Evolutionary conservation across 768 basidiomycete genomes (phyloP).

Genomic region (Tulasnella sp.): DNA sequence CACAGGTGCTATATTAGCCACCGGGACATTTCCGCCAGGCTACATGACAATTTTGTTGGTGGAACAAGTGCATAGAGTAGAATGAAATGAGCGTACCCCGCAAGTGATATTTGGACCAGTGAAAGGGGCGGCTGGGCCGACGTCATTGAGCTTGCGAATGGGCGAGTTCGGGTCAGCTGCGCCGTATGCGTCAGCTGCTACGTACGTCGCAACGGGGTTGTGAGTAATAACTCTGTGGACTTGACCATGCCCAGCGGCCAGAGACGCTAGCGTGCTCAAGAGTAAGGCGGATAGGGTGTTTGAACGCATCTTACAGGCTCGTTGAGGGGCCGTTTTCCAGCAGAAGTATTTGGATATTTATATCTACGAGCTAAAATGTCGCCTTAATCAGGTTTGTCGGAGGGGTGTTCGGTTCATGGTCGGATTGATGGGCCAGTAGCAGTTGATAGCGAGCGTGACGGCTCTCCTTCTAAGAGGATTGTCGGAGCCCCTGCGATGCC

Average conservation of each 20-base stretch:
- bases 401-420: not conserved
- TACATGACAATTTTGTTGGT: not conserved
- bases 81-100: not conserved
- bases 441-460: not conserved
- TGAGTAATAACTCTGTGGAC: conserved; percentile 19
- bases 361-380: not conserved
- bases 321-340: not conserved
- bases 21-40: conserved; percentile 21
- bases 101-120: conserved; percentile 18
- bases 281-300: not conserved
- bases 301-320: not conserved
- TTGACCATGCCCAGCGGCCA: conserved; percentile 17
- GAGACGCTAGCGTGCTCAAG: not conserved
- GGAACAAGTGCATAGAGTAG: not conserved
- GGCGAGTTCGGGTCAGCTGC: conserved; percentile 18
- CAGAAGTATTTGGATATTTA: not conserved
- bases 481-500: not conserved
- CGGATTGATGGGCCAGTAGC: not conserved
- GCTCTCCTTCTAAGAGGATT: not conserved
- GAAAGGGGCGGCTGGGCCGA: conserved; percentile 18
- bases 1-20: conserved; percentile 3
- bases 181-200: conserved; percentile 20
- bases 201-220: conserved; percentile 11
- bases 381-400: not conserved
- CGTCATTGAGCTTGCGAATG: conserved; percentile 19